Evolutionary conservation across 2,329 filamentous ascomycete genomes (phyloP), one percentile per base, ranked within the genome.

Genomic region (Colletotrichum camelliae): DNA sequence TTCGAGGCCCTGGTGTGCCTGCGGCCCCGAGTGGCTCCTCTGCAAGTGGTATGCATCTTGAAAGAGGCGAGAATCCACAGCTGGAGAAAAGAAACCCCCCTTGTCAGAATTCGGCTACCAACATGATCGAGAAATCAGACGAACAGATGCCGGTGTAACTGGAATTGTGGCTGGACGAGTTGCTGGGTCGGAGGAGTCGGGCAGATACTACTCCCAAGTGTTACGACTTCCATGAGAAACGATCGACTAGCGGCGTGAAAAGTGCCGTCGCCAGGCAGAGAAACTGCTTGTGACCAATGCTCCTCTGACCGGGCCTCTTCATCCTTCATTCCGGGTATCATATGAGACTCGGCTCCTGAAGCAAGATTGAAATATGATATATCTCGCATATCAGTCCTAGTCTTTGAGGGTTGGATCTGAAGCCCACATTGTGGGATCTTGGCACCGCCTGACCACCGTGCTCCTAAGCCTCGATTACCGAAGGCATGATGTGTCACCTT

Each of bases 61-160:
- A 61, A 33, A 37, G 55, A 27, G 58, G 64, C 37, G 33, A 21
- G 33, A 73, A 39, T 31, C 69, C 73, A 75, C 43, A 64, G 9
- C 57, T 57, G 29, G 29, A 72, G 72, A 72, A 61, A 72, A 72
- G 67, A 55, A 74, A 75, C 7, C 60, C 29, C 61, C 68, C 55
- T 37, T 27, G 35, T 24, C 16, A 15, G n/a, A 21, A 13, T 48
- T 48, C 13, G 37, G 55, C 10, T 48, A 48, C 24, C 29, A 61
- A 58, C 33, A 58, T 33, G 21, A 27, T 13, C 13, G 13, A 39
- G 39, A 64, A 10, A 35, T 48, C 57, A 73, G 29, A 68, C 24
- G 64, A 68, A 70, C 37, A 16, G 37, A 24, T n/a, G 33, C n/a
- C 27, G n/a, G n/a, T 24, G 13, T 35, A 33, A 61, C 27, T 21